These are phyloP conservation scores for Sporothrix globosa DNA, from an alignment of 2,329 filamentous ascomycete genomes.

Conservation along the genomic window DNA sequence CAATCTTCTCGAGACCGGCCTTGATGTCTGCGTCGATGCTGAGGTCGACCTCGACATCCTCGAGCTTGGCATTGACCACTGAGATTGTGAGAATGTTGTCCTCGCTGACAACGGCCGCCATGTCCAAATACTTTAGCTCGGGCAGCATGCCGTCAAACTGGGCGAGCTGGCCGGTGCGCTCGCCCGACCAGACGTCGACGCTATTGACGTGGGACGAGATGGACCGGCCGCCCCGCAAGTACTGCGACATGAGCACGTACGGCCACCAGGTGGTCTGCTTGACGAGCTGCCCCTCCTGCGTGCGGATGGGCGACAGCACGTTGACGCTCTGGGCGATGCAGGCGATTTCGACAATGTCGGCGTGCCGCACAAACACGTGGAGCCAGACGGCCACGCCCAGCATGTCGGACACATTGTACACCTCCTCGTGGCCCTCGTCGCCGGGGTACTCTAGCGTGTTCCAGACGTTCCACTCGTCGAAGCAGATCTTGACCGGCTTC, in stretches of 20 bases:
- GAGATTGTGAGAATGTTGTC: constrained; percentile 9
- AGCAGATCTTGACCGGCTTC: constrained; percentile 63
- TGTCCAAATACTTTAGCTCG: constrained; percentile 17
- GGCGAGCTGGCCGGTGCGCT: constrained; percentile 14
- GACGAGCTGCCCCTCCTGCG: constrained; percentile 56
- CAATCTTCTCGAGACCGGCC: constrained; percentile 19
- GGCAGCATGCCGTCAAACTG: constrained; percentile 17
- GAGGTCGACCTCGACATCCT: constrained; percentile 23
- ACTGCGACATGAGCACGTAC: constrained; percentile 67
- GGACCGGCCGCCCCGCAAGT: constrained; percentile 66
- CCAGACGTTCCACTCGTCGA: constrained; percentile 88
- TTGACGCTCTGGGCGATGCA: constrained; percentile 80
- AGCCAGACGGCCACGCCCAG: constrained; percentile 75
- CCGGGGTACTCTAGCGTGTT: constrained; percentile 72
- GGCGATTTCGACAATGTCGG: constrained; percentile 72
- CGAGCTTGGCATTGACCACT: constrained; percentile 23
- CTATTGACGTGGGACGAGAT: constrained; percentile 1
- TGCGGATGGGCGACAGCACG: constrained; percentile 78
- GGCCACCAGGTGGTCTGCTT: constrained; percentile 80
- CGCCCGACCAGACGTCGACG: neutral
- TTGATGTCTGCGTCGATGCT: neutral
- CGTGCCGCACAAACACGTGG: constrained; percentile 75
- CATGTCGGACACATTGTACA: constrained; percentile 74
- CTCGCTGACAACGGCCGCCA: constrained; percentile 11
- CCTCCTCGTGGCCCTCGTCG: constrained; percentile 71